Base-by-base conservation (phyloP, 192 early-diverging fungal genomes). In the Coemansia guatemalensis region DNA sequence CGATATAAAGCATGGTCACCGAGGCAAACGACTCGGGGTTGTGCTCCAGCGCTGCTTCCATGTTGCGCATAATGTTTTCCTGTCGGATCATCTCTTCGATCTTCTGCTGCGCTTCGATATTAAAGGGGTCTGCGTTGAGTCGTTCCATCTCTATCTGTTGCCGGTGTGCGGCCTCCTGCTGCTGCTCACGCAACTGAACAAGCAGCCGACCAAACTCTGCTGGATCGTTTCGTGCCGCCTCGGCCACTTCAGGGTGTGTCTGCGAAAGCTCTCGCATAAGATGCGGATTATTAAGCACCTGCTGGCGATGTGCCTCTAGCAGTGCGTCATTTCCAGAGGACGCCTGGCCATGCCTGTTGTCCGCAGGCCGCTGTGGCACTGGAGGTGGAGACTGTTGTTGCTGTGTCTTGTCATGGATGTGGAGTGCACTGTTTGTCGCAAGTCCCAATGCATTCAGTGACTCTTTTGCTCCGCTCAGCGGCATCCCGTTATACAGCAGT, bases 11-110 rank as follows among this genome's bases (percentile, higher is more conserved):
- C 88, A 96, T 93, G 1, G 89, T 86, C 12, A 95, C 90, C 69
- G 86, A 75, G 18, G 90, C 94, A 84, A 99, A 99, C 5, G 91
- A 87, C 74, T 99, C 96, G 6, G 97, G 97, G 63, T 95, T 90
- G 69, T 90, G 84, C 68, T 99, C 97, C 82, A 99, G 87, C 8
- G 96, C 95, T 8, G 83, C 86, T 62, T 91, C 87, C 77, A 88
- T 78, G 71, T 95, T 97, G 41, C 87, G 84, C 27, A 84, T 80
- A 30, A 98, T 86, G 64, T 95, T 95, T 55, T 92, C 84, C 69
- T 90, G 81, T 63, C 88, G 69, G 61, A 99, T 99, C 30, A 85
- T 87, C 64, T 95, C 90, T 72, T 96, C 97, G 59, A 99, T 99
- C 9, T 86, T 79, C 60, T 83, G 81, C 76, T 99, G 97, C 20